Base-by-base conservation (phyloP, 106 monocot genomes). In the Acanthochlamys bracteata region DNA sequence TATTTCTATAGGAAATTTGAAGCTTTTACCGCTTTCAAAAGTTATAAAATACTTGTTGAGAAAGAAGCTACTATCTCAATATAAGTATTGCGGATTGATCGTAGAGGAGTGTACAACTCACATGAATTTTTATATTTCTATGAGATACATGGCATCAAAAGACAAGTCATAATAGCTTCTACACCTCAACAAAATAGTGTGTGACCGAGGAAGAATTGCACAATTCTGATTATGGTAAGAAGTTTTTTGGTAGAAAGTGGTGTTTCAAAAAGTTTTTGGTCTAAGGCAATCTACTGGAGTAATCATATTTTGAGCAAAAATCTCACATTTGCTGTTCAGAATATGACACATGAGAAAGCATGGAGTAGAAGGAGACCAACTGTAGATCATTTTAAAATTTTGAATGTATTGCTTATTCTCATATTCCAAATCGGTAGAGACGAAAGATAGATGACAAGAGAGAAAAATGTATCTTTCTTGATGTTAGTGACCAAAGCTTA, bases 1-100 rank as follows among this genome's bases (percentile, higher is more conserved):
- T 71, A 62, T 27, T 60, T 12, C 39, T 60, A 33, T 9, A 60
- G 14, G 16, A 54, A 27, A 60, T 24, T 0, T 3, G 27, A 33
- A 60, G 42, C 46, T 59, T 33, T 70, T 26, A 17, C 0, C 10
- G 59, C 43, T 47, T 70, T 71, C 60, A 61, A 61, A 53, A 71
- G 19, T 20, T 63, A n/a, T 42, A 63, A 63, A 41, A 39, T 2
- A n/a, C 41, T 4, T 12, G 62, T 63, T 15, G 17, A 63, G 20
- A 63, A 63, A 7, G 62, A 63, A 42, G 2, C 11, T 41, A 20
- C 41, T 6, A 17, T 2, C 1, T 4, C 39, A 15, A 63, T 63
- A 13, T 8, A 41, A 41, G 41, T 20, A 7, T 20, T 63, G 2
- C 39, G 41, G 0, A 41, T n/a, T 19, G 61, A 61, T 61, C 25